Conservation (phyloP, 2,329 filamentous ascomycete species). For the Pseudogymnoascus sp. region DNA sequence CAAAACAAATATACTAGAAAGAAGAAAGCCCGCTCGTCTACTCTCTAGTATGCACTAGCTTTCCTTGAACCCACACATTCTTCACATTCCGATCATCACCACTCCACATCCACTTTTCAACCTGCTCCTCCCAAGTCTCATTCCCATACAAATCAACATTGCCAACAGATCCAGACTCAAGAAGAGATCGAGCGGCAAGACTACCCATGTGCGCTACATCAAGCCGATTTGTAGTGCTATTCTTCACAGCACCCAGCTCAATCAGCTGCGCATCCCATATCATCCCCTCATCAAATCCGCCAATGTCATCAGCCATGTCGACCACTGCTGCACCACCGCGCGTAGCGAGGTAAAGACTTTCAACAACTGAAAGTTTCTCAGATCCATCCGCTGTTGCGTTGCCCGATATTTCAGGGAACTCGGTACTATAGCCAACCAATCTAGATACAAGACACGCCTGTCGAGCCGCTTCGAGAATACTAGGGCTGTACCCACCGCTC, state of each 20-base stretch:
- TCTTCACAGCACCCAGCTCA: slow-evolving; percentile 42
- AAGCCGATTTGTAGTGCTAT: not conserved
- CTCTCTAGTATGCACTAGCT: slow-evolving; percentile 55
- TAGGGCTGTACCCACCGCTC: slow-evolving; percentile 75
- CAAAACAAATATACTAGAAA: not conserved
- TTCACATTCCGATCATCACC: slow-evolving; percentile 88
- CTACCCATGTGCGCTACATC: not conserved
- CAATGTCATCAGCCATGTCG: slow-evolving; percentile 61
- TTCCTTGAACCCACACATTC: slow-evolving; percentile 81
- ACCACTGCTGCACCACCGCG: slow-evolving; percentile 75
- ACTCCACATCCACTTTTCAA: slow-evolving; percentile 91
- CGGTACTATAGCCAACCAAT: not conserved
- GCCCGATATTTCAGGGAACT: slow-evolving; percentile 51
- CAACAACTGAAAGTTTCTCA: slow-evolving; percentile 68
- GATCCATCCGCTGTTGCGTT: slow-evolving; percentile 25
- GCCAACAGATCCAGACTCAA: slow-evolving; percentile 37
- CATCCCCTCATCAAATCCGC: slow-evolving; percentile 77
- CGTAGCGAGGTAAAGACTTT: slow-evolving; percentile 79
- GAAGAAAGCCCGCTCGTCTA: not conserved
- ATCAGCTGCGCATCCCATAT: slow-evolving; percentile 88
- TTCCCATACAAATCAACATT: slow-evolving; percentile 85
- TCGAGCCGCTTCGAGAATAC: slow-evolving; percentile 69
- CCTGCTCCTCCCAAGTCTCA: slow-evolving; percentile 76
- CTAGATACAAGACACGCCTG: slow-evolving; percentile 74
- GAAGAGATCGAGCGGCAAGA: not conserved